Evolutionary conservation across 2,329 filamentous ascomycete genomes (phyloP).

Genomic region (Coleophoma cylindrospora): DNA sequence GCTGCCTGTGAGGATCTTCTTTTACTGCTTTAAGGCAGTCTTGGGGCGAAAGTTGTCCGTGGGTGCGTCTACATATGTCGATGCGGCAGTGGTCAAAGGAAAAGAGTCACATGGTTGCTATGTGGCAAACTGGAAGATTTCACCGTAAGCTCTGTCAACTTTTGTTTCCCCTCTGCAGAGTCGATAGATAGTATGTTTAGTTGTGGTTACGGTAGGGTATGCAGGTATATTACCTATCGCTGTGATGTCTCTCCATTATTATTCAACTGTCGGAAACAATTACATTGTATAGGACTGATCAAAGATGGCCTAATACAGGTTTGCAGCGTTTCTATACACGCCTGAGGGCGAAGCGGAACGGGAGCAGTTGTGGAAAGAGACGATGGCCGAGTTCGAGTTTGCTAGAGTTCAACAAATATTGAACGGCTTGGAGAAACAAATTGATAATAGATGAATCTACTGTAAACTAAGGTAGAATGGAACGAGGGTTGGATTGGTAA

Average conservation of each 20-base stretch:
- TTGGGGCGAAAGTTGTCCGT: constrained; percentile 27
- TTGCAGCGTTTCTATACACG: constrained; percentile 26
- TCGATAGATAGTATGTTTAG: too few relatives aligned
- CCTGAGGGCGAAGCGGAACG: constrained; percentile 28
- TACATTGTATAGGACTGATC: too few relatives aligned
- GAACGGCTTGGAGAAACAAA: constrained; percentile 2
- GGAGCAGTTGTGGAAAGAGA: constrained; percentile 35
- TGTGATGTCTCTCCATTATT: too few relatives aligned
- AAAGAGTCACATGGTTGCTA: constrained; percentile 46
- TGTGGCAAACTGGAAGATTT: constrained; percentile 41
- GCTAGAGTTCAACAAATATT: constrained; percentile 12
- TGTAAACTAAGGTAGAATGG: too few relatives aligned
- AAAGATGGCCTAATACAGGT: constrained; percentile 15
- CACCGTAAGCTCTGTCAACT: constrained; percentile 31
- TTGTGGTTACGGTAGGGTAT: too few relatives aligned
- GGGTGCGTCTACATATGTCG: constrained; percentile 41
- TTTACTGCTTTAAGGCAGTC: constrained; percentile 18
- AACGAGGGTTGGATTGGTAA: too few relatives aligned
- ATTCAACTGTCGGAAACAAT: too few relatives aligned
- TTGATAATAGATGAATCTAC: too few relatives aligned
- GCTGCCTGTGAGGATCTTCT: constrained; percentile 12
- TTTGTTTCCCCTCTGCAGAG: not conserved
- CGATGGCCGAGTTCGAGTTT: constrained; percentile 29
- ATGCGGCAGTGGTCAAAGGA: constrained; percentile 39
- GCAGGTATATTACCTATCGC: too few relatives aligned